Base-by-base conservation (phyloP, 148 eudicot species). In the Spergularia bocconei region DNA sequence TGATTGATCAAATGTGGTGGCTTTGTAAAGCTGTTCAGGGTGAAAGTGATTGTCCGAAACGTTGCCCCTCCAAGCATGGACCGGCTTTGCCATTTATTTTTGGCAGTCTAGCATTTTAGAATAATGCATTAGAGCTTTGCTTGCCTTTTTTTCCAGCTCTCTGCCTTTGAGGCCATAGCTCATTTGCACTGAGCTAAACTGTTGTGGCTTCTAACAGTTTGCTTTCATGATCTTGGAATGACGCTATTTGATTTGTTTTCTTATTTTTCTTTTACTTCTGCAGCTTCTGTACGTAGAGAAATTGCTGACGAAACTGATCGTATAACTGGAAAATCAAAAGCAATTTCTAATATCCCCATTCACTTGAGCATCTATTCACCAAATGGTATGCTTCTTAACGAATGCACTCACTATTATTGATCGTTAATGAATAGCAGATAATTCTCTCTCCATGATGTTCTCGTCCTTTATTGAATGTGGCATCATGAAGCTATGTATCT, bases 351-450 rank as follows among this genome's bases (percentile, higher is more conserved):
- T 77, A 76, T 89, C 79, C 99, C 99, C 77, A 96, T 96, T 80
- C 99, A 96, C 57, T 78, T 96, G 80, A 96, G 99, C 87, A 92
- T 96, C 77, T 92, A 91, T 82, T 96, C 99, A 71, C 94, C 99
- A 55, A 82, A 92, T 82, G 99, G 99, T 96, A 72, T 65, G 87
- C 81, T 33, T 67, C 65, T n/a, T 52, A 15, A 73, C 17, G 70
- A 16, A 67, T 64, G 29, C 19, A 12, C 57, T 54, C 53, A 50
- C 8, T n/a, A 33, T 36, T 59, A 3, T 12, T 50, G 51, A 4
- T 59, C 54, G 14, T 47, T 55, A 19, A 29, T 13, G 15, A 15
- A 7, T 75, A 55, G 41, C 38, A 41, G 62, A 41, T 33, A 25
- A 13, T 19, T 53, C 71, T 78, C 57, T 60, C 9, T 65, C 41